Percentiles rank a stretch among this genome's conserved stretches.
phyloP scores from a whole-genome alignment of 1,284 basidiomycete species.

The Microbotryum intermedium region DNA sequence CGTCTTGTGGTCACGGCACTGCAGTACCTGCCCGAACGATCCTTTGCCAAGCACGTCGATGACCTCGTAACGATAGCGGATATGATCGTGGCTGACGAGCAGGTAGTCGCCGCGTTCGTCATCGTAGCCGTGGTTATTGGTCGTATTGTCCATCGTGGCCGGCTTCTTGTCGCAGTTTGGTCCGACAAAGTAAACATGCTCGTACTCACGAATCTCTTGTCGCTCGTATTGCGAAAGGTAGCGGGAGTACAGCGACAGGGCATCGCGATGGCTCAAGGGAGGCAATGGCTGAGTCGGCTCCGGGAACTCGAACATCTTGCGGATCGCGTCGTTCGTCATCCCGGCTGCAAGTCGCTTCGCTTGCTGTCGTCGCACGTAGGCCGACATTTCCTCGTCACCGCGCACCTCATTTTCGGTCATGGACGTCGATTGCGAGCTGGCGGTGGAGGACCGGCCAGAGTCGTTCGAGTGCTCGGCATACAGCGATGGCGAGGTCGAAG shows the following conservation, averaged over 20 bases:
- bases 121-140: conserved; percentile 93
- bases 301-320: conserved; percentile 84
- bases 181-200: conserved; percentile 76
- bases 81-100: conserved; percentile 81
- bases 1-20: conserved; percentile 94
- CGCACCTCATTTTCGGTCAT: conserved; percentile 69
- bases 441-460: conserved; percentile 24
- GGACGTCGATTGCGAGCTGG: conserved; percentile 19
- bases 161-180: conserved; percentile 69
- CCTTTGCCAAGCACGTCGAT: conserved; percentile 90
- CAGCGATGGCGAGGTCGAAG: conserved; percentile 23
- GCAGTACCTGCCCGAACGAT: conserved; percentile 94
- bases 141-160: conserved; percentile 58
- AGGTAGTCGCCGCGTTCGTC: conserved; percentile 97
- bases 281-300: conserved; percentile 68
- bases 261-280: conserved; percentile 56
- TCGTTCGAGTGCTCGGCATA: conserved; percentile 13
- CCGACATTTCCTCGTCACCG: conserved; percentile 94
- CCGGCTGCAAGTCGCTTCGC: conserved; percentile 78
- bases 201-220: conserved; percentile 83
- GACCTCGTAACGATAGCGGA: conserved; percentile 93
- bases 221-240: conserved; percentile 58
- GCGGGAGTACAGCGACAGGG: conserved; percentile 41
- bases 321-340: conserved; percentile 69
- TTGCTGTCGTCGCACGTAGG: conserved; percentile 83